A percentile compares a stretch with the other conserved stretches of the same genome.
Evolutionary conservation across 1,284 basidiomycete genomes (phyloP).

Genomic region (Leccinum solheimii): DNA sequence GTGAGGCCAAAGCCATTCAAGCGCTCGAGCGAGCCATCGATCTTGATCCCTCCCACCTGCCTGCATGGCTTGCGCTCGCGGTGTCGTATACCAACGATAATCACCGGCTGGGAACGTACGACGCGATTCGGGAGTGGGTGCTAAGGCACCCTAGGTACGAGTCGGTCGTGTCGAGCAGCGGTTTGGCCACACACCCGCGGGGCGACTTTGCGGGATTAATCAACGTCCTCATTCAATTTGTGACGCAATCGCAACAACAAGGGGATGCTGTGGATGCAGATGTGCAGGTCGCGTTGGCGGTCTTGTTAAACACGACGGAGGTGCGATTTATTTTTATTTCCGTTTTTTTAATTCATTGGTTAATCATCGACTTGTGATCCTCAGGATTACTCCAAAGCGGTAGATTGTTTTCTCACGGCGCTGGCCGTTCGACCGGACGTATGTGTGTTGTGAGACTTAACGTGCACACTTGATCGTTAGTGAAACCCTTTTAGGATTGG

Average conservation of each 20-base stretch:
- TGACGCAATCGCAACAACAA: conserved; percentile 44
- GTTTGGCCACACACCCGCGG: conserved; percentile 36
- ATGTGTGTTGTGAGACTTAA: conserved; percentile 24
- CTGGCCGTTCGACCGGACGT: conserved; percentile 87
- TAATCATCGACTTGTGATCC: neutral
- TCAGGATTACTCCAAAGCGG: conserved; percentile 87
- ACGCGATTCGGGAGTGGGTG: conserved; percentile 86
- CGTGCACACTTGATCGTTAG: neutral
- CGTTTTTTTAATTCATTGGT: neutral
- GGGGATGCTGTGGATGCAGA: conserved; percentile 74
- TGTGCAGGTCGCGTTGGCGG: conserved; percentile 92
- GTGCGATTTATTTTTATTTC: conserved; percentile 39
- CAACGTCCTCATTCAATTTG: conserved; percentile 69
- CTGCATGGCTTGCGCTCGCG: conserved; percentile 89
- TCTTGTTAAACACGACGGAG: conserved; percentile 91
- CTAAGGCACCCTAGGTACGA: conserved; percentile 23
- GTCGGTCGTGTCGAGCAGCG: conserved; percentile 45
- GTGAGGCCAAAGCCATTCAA: conserved; percentile 87
- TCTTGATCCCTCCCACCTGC: conserved; percentile 75
- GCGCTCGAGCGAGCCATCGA: conserved; percentile 83
- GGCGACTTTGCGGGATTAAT: conserved; percentile 53
- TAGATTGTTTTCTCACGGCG: conserved; percentile 93
- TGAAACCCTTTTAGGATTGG: conserved; percentile 71
- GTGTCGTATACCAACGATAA: conserved; percentile 94
- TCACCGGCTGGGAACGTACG: conserved; percentile 70